These are phyloP conservation scores for Diplocarpon rosae DNA, from an alignment of 2,329 filamentous ascomycete genomes.

Conservation along the genomic window DNA sequence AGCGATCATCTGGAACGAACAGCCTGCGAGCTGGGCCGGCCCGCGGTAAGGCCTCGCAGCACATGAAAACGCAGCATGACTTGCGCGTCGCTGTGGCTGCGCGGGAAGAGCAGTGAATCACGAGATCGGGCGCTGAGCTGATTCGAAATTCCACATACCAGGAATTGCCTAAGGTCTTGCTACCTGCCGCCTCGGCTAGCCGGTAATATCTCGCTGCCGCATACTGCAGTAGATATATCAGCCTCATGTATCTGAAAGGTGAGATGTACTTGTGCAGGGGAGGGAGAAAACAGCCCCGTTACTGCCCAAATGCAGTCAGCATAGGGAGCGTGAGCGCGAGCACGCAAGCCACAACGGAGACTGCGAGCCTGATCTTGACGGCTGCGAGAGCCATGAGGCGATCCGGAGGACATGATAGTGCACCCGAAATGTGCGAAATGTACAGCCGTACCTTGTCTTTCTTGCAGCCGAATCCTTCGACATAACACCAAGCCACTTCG, in stretches of 20 bases:
- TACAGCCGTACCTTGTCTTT: constrained; percentile 99
- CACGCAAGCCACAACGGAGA: constrained; percentile 22
- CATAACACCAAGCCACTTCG: constrained; percentile 89
- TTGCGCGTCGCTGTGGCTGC: neutral
- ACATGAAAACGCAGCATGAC: constrained; percentile 14
- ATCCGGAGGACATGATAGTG: constrained; percentile 18
- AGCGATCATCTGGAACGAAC: constrained; percentile 27
- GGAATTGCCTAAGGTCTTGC: constrained; percentile 84
- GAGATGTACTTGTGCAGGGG: constrained; percentile 12
- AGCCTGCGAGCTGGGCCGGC: neutral
- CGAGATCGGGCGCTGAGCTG: constrained; percentile 10
- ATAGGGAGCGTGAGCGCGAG: constrained; percentile 9
- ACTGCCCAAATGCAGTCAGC: constrained; percentile 35
- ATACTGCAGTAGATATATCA: constrained; percentile 44
- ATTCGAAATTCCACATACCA: constrained; percentile 54
- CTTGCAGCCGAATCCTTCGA: constrained; percentile 92
- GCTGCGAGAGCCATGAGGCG: constrained; percentile 16
- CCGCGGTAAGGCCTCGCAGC: constrained; percentile 1
- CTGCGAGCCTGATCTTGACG: constrained; percentile 19
- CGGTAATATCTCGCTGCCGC: constrained; percentile 83
- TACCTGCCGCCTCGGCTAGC: constrained; percentile 77
- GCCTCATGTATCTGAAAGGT: constrained; percentile 34
- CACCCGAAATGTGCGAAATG: constrained; percentile 30
- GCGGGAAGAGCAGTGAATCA: constrained; percentile 3
- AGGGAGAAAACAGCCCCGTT: constrained; percentile 24